phyloP scores from a whole-genome alignment of 495 filamentous ascomycete genomes.

The Terfezia boudieri region DNA sequence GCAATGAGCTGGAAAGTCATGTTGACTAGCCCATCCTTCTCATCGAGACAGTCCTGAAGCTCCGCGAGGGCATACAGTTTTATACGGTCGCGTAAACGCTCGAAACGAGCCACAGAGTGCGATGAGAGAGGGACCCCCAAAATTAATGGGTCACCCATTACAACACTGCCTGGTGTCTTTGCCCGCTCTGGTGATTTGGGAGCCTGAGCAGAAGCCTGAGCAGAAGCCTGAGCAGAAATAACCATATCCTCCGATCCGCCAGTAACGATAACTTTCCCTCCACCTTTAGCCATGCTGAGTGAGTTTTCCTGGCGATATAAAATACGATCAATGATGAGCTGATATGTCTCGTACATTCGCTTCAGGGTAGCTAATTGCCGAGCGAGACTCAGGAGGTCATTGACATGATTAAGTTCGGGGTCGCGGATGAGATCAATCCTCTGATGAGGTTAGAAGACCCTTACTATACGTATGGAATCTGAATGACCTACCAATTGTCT shows the following conservation, averaged over 20 bases:
- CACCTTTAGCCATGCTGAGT: slow-evolving; percentile 7
- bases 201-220: background rate
- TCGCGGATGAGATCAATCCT: slow-evolving; percentile 35
- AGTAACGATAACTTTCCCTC: background rate
- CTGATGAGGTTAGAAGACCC: slow-evolving; percentile 16
- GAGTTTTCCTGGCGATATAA: slow-evolving; percentile 31
- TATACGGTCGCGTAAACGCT: slow-evolving; percentile 52
- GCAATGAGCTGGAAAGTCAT: slow-evolving; percentile 65
- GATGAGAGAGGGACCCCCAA: slow-evolving; percentile 38
- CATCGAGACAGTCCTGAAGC: slow-evolving; percentile 53
- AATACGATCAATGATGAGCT: slow-evolving; percentile 51
- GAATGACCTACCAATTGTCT: slow-evolving; percentile 29
- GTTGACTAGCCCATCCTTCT: slow-evolving; percentile 56
- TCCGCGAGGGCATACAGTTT: slow-evolving; percentile 60
- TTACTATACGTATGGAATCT: no score
- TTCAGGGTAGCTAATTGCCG: slow-evolving; percentile 43
- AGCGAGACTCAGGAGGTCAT: slow-evolving; percentile 50
- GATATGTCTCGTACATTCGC: slow-evolving; percentile 58
- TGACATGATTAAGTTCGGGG: slow-evolving; percentile 39
- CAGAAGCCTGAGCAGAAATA: background rate
- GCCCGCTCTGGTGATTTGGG: background rate
- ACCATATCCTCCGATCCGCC: background rate
- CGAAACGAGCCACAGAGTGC: slow-evolving; percentile 49
- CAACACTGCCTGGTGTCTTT: background rate
- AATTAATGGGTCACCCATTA: slow-evolving; percentile 12